Base-by-base conservation (phyloP, 1,284 basidiomycete genomes). In the Ceratobasidium sp. region DNA sequence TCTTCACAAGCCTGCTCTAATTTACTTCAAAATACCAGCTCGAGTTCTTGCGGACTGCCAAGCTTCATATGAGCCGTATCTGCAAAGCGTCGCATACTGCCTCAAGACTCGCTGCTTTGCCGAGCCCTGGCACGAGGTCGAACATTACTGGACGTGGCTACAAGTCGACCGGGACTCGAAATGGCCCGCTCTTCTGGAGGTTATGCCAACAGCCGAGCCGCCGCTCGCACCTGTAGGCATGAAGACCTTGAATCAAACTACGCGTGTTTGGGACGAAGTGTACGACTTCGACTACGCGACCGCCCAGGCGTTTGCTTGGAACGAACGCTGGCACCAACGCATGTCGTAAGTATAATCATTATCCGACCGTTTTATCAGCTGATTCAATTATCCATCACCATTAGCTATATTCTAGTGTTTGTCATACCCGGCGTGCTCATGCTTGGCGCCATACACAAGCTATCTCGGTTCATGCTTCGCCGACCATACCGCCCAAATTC, bases 91-190 rank as follows among this genome's bases (percentile, higher is more conserved):
- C 2, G 73, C 73, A 5, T 75, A 62, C 49, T 75, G 73, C 22
- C 62, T 75, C 43, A 52, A 65, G 34, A 52, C 62, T 29, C 62
- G 62, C 9, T 75, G 73, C n/a, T 54, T 62, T 13, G 46, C 32
- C 9, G 62, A 46, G 51, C 62, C 73, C 15, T 51, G 62, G 49
- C 51, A 57, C 15, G 34, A 75, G 37, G 62, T 75, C 8, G 49
- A 52, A 13, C 73, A 75, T 17, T 75, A 75, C 32, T 75, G 73
- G 73, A 17, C 25, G 11, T 75, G 73, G 73, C 61, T 75, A 17
- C 73, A 75, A 46, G 59, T 29, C 34, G 62, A 75, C 32, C 62
- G 73, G 25, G 51, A 75, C 29, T 37, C 52, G 1, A 65, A n/a
- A 22, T 75, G 62, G 61, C 73, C 73, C 2, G 19, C 73, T 22